These are phyloP conservation scores for Paecilomyces sp. DNA, from an alignment of 2,329 filamentous ascomycete species.

Conservation along the genomic window DNA sequence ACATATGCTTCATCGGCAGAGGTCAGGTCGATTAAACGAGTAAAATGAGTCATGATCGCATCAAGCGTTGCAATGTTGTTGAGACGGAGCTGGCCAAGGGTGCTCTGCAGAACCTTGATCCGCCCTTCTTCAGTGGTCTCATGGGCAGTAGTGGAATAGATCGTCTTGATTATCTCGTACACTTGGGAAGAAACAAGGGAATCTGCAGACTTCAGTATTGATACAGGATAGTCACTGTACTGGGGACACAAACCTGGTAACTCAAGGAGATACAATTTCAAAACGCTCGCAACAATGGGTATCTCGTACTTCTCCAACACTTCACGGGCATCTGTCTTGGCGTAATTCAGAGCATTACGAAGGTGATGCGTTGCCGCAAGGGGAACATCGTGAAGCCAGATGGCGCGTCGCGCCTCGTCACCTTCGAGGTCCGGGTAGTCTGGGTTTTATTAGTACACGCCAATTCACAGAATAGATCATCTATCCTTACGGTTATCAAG, in stretches of 20 bases:
- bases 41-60: conserved; percentile 97
- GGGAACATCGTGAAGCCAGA: conserved; percentile 92
- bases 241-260: conserved; percentile 65
- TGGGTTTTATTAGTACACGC: conserved; percentile 12
- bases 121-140: conserved; percentile 72
- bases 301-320: conserved; percentile 84
- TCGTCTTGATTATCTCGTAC: conserved; percentile 97
- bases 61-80: conserved; percentile 99
- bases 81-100: conserved; percentile 85
- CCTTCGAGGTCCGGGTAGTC: conserved; percentile 95
- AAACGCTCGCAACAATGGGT: conserved; percentile 81
- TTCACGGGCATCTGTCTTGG: conserved; percentile 69
- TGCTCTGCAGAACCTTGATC: conserved; percentile 88
- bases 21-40: conserved; percentile 89
- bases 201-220: conserved; percentile 47
- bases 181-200: conserved; percentile 97
- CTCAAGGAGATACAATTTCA: conserved; percentile 93
- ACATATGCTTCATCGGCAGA: conserved; percentile 89
- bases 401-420: conserved; percentile 81
- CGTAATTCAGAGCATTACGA: conserved; percentile 76
- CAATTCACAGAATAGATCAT: neutral
- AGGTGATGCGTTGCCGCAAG: conserved; percentile 78
- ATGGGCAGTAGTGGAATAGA: conserved; percentile 76
- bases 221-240: conserved; percentile 9
- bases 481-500: conserved; percentile 66